Base-by-base conservation (phyloP, 768 basidiomycete genomes). In the Hygrophoropsis aurantiaca region DNA sequence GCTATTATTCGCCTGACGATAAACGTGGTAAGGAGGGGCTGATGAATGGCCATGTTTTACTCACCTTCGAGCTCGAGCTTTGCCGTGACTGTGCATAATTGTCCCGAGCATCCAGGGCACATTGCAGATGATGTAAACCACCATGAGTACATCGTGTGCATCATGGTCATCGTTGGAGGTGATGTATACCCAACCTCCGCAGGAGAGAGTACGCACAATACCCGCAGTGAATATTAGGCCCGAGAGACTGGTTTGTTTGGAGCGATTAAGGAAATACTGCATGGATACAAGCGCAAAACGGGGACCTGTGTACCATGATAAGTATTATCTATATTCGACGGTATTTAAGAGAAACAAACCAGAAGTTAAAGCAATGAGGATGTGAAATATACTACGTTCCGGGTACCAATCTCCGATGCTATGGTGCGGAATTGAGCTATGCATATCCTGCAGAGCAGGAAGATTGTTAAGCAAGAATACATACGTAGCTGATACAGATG, bases 361-460 rank as follows among this genome's bases (percentile, higher is more conserved):
- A 40, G 90, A 83, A 25, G 88, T 90, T 23, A 94, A 61, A 15
- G 92, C 93, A 54, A 95, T 94, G 38, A 94, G 71, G 27, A 94
- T 80, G 53, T 95, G 93, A 57, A 93, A 94, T 33, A 90, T 62
- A 51, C 82, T 90, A 34, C 88, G 74, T 54, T 94, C 89, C 27
- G 90, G 90, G 52, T 85, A 90, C 85, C 89, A 91, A 70, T 95
- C 92, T 3, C 93, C 92, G 44, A 94, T 88, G 5, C 90, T 93
- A 35, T 26, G n/a, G 15, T 8, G 15, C 25, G 35, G 33, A 36
- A 33, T 11, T n/a, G 2, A 19, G 23, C 25, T 1, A 41, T n/a
- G n/a, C n/a, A 21, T 26, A 9, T 46, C 25, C 11, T 16, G 40
- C 15, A 1, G n/a, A 19, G 11, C 13, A 42, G 16, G 7, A 7